Evolutionary conservation across 2,329 filamentous ascomycete species (phyloP), one percentile per base, ranked within the genome.

Genomic region (Fusarium sp.): DNA sequence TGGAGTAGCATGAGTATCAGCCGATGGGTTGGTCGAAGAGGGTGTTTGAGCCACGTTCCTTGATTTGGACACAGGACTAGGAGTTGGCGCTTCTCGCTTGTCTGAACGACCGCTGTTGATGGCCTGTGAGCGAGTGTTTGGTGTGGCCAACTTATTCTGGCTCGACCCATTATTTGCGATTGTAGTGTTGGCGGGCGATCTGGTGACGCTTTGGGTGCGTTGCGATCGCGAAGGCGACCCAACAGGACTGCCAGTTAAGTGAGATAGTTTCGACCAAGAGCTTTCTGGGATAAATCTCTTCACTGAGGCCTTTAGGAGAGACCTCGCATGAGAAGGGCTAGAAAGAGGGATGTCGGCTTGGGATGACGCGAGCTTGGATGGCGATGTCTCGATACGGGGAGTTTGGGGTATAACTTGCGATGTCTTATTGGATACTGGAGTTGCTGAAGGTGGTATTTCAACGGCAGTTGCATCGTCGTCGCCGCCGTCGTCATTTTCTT

Each of bases 201-300:
- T 7, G 13, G 5, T 16, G 18, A 15, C 18, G 36, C 44, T 18
- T 51, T n/a, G 11, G 6, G 31, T 31, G 27, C 36, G 27, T 18
- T 40, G 44, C 16, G 18, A 51, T 31, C 13, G 48, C 30, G 40
- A 39, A 13, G 15, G 23, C 5, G 63, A 48, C 3, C 65, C 60
- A n/a, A 57, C 15, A 16, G 50, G 55, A 12, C 39, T 62, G 13
- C 52, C 41, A 9, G 68, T 41, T 46, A 70, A 47, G 10, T 48
- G 56, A 27, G 67, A 66, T n/a, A 70, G 57, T 23, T 60, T 75
- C 36, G 68, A 63, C 77, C 70, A 77, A 11, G 74, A 71, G 7
- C 64, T 73, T 23, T 69, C 62, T 12, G 76, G 71, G 23, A 78
- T 68, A 28, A 74, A 60, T 4, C 55, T 70, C 50, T 72, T 71